phyloP scores from a whole-genome alignment of 148 eudicot species.

The Selenicereus undatus region DNA sequence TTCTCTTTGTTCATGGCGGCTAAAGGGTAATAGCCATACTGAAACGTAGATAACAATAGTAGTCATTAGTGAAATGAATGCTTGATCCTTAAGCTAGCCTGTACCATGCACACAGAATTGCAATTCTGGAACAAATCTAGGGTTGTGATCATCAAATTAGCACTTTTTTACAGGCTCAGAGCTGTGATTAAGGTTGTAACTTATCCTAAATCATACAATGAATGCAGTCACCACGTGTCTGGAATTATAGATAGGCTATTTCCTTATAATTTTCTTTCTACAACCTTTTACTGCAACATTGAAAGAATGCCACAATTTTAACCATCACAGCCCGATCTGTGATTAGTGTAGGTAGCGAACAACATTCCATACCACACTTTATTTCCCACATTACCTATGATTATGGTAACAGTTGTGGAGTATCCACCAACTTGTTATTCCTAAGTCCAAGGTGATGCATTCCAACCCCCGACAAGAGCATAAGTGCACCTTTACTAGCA shows the following conservation, averaged over 20 bases:
- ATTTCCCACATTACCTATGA: too few relatives aligned
- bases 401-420: too few relatives aligned
- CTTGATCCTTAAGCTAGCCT: neutral
- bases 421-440: too few relatives aligned
- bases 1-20: slow-evolving; percentile 32
- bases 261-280: neutral
- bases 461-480: neutral
- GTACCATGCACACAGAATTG: neutral
- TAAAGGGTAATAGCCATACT: neutral
- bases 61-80: neutral
- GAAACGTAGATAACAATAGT: too few relatives aligned
- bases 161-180: neutral
- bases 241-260: neutral
- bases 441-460: too few relatives aligned
- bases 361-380: too few relatives aligned
- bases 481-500: neutral
- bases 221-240: too few relatives aligned
- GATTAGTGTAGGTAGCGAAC: too few relatives aligned
- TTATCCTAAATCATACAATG: neutral
- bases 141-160: neutral
- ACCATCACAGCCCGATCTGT: too few relatives aligned
- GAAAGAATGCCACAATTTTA: too few relatives aligned
- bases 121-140: neutral
- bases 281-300: too few relatives aligned
- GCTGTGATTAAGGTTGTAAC: neutral